Conservation (phyloP, 2,329 filamentous ascomycete species). For the Diplodia seriata region DNA sequence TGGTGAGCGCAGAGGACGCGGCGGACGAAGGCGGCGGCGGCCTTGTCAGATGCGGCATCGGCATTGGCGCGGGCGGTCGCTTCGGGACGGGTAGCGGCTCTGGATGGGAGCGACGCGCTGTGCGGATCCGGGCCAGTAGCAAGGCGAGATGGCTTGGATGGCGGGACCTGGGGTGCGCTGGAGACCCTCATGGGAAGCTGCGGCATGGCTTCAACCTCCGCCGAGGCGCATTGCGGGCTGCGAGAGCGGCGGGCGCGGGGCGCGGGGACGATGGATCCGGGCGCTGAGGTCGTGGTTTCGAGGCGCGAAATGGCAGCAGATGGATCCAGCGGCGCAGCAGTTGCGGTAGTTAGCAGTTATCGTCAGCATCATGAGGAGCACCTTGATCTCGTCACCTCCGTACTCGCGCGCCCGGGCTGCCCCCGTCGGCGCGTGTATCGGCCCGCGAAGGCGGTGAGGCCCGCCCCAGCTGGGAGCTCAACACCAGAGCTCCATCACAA, state of each 20-base stretch:
- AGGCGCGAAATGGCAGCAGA: background rate
- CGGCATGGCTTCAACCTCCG: constrained; percentile 32
- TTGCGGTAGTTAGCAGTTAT: constrained; percentile 8
- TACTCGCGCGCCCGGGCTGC: constrained; percentile 5
- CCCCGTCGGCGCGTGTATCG: constrained; percentile 24
- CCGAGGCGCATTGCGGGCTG: constrained; percentile 31
- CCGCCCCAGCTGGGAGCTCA: constrained; percentile 25
- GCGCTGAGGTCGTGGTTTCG: background rate
- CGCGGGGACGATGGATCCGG: background rate
- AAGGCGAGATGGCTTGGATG: constrained; percentile 17
- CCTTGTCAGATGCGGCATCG: constrained; percentile 67
- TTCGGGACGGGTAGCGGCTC: constrained; percentile 1
- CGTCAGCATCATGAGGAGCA: constrained; percentile 25
- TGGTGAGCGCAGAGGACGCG: constrained; percentile 80
- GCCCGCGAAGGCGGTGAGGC: constrained; percentile 26
- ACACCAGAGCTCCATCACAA: constrained; percentile 27
- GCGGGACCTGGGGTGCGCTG: constrained; percentile 28
- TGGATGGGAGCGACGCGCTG: constrained; percentile 13
- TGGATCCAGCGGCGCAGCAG: constrained; percentile 7
- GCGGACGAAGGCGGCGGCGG: constrained; percentile 81
- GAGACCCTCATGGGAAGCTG: constrained; percentile 26
- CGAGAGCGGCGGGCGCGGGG: background rate
- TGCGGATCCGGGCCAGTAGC: constrained; percentile 17
- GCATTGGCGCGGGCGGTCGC: constrained; percentile 2
- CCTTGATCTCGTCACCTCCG: constrained; percentile 22